These are phyloP conservation scores for Cercospora citrullina DNA, from an alignment of 2,329 filamentous ascomycete species.

Conservation along the genomic window DNA sequence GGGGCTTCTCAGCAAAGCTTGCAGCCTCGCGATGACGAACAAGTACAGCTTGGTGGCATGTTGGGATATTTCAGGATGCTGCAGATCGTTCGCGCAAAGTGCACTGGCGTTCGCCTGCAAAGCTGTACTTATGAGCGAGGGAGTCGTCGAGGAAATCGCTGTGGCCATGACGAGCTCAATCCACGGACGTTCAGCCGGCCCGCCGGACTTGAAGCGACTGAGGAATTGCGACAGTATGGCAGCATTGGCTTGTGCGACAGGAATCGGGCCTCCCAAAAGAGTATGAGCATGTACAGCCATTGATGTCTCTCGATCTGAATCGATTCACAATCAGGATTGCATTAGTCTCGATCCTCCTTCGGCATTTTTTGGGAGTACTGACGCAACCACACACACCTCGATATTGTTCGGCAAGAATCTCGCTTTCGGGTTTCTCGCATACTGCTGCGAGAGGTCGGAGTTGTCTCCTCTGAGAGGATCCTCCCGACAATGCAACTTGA, in stretches of 20 bases:
- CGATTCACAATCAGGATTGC: not conserved
- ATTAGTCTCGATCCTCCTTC: not conserved
- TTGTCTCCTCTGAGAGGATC: not conserved
- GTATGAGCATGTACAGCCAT: not conserved
- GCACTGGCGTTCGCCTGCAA: constrained; percentile 17
- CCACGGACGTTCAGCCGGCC: constrained; percentile 12
- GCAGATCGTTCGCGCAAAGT: constrained; percentile 16
- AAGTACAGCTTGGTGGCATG: constrained; percentile 18
- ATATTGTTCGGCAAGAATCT: not conserved
- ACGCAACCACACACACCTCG: not conserved
- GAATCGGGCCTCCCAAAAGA: not conserved
- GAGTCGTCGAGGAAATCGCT: not conserved
- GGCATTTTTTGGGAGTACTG: not conserved
- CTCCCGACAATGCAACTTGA: not conserved
- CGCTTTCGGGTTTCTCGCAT: not conserved
- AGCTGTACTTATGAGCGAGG: not conserved
- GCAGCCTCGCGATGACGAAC: constrained; percentile 8
- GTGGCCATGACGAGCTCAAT: constrained; percentile 7
- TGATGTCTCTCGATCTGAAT: not conserved
- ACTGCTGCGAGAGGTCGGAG: not conserved
- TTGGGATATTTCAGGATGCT: constrained; percentile 1
- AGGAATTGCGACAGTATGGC: not conserved
- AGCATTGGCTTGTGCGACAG: not conserved
- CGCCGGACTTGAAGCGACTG: not conserved
- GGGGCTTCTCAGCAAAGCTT: constrained; percentile 1